Base-by-base conservation (phyloP, 2,329 filamentous ascomycete genomes). In the Verticillium tricorpus region DNA sequence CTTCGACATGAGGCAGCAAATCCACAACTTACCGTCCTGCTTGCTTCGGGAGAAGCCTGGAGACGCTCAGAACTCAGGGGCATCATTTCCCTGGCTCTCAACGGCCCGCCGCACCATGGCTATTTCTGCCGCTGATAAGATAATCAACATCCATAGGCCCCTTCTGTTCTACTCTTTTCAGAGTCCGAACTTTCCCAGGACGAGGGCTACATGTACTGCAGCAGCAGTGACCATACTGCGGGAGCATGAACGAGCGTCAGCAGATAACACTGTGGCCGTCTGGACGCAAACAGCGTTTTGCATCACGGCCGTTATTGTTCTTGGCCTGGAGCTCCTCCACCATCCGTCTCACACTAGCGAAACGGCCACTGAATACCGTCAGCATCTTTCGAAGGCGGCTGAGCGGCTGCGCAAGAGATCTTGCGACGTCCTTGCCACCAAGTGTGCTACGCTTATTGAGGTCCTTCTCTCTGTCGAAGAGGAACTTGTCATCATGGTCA, bases 81-180 rank as follows among this genome's bases (percentile, higher is more conserved):
- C 17, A 28, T 19, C 15, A 1, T 28, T 19, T 5, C 68, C 69
- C 0, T 76, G 74, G 74, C 67, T 76, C 11, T 65, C 65, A 2
- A 73, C 66, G 14, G 74, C 74, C 6, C 71, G 73, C 12, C 70
- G 70, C 39, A 76, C 72, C 60, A 69, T 76, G 31, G 73, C 74
- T 8, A 75, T 77, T 28, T 75, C 73, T 0, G 72, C 73, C 8
- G 74, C 74, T 1, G 74, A 77, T 58, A 77, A 77, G 64, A 74
- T 76, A 37, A 76, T 76, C 64, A 75, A 75, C 71, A 72, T 77
- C 28, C 74, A 77, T 61, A 71, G 74, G 1, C 71, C 73, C 0
- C 72, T 77, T 37, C 66, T 76, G 3, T 73, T 74, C 59, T 68
- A 67, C 6, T 72, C 69, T 1, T 69, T 69, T 66, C 71, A 71